Conservation (phyloP, 164 flowering plant species). For the Chimonanthus praecox region DNA sequence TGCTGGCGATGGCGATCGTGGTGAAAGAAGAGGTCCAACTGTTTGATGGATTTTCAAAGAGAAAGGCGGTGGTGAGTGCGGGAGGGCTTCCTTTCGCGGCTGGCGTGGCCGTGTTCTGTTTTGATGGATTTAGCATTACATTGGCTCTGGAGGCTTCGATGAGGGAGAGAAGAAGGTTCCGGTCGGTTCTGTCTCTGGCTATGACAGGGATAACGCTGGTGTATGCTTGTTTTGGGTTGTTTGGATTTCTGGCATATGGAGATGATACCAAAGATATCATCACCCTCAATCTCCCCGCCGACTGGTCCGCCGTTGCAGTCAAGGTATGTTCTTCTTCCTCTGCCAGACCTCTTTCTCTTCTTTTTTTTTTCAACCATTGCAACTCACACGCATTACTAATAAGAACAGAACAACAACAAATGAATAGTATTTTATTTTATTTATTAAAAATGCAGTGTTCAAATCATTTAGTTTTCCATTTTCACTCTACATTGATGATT, state of each 20-base stretch:
- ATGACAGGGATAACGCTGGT: constrained; percentile 14
- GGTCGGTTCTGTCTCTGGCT: constrained; percentile 13
- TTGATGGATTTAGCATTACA: constrained; percentile 28
- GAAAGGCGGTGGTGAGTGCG: constrained; percentile 9
- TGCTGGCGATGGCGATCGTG: constrained; percentile 27
- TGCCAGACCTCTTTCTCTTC: no score
- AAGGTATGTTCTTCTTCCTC: constrained; percentile 9
- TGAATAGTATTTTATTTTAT: no score
- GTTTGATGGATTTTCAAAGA: background rate
- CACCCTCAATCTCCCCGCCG: constrained; percentile 25
- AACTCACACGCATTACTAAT: no score
- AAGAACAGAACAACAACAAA: no score
- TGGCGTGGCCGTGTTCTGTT: constrained; percentile 32
- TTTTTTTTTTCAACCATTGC: no score
- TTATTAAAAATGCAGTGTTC: no score
- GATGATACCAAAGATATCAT: constrained; percentile 25
- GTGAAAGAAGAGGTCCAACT: constrained; percentile 18
- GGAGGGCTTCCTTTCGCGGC: constrained; percentile 19
- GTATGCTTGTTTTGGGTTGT: constrained; percentile 21
- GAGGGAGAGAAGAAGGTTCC: constrained; percentile 17
- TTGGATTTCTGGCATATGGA: constrained; percentile 30
- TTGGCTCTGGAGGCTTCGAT: constrained; percentile 24
- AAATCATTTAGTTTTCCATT: no score
- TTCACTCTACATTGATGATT: no score
- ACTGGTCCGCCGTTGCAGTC: constrained; percentile 25